These are phyloP conservation scores for Syzygium aqueum DNA, from an alignment of 345 rosid species.

Conservation along the genomic window DNA sequence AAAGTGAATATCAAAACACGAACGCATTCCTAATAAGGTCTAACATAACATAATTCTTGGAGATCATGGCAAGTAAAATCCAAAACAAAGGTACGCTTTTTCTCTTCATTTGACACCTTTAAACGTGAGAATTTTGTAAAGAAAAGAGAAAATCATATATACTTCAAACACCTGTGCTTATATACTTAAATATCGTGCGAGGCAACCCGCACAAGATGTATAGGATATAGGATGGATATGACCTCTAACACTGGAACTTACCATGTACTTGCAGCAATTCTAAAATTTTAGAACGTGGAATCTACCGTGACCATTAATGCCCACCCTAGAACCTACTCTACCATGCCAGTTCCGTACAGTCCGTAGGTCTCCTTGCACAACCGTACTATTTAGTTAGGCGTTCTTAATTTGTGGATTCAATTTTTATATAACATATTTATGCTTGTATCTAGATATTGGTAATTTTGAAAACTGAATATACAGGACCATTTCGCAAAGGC, in stretches of 20 bases:
- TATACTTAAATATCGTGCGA: neutral
- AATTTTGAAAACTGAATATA: neutral
- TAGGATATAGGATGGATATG: neutral
- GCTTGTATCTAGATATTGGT: neutral
- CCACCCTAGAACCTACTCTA: neutral
- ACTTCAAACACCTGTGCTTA: neutral
- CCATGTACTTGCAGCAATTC: neutral
- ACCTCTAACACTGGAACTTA: neutral
- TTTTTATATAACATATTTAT: neutral
- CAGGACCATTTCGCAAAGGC: neutral
- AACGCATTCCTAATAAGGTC: neutral
- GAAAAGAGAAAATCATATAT: neutral
- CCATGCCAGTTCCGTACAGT: neutral
- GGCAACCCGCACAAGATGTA: neutral
- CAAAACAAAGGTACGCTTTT: neutral
- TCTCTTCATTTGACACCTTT: neutral
- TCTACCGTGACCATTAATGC: neutral
- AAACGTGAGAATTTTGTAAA: neutral
- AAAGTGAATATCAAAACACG: neutral
- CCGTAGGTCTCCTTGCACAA: neutral
- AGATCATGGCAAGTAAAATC: neutral
- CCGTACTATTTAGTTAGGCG: neutral
- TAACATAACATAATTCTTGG: neutral
- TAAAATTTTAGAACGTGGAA: neutral
- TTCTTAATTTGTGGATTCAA: neutral